phyloP scores from a whole-genome alignment of 2,329 filamentous ascomycete genomes.

The Aspergillus sp. region DNA sequence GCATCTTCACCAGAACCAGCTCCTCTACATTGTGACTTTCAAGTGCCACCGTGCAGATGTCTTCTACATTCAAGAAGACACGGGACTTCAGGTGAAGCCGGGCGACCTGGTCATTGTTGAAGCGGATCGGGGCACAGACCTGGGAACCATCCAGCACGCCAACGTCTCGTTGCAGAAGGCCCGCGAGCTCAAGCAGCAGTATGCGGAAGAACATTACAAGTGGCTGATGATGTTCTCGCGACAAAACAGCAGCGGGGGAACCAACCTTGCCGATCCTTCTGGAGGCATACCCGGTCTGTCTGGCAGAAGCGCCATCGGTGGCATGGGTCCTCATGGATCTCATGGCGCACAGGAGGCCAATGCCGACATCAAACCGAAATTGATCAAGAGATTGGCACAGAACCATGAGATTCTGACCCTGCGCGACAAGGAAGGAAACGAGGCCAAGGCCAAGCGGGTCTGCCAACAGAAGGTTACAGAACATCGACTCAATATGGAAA shows the following conservation, averaged over 20 bases:
- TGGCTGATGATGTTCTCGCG: conserved; percentile 99
- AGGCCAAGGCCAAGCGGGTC: conserved; percentile 93
- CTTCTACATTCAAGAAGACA: conserved; percentile 94
- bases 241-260: conserved; percentile 47
- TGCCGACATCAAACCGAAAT: conserved; percentile 81
- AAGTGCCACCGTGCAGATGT: conserved; percentile 93
- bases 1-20: conserved; percentile 35
- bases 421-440: conserved; percentile 92
- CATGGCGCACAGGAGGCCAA: conserved; percentile 65
- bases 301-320: conserved; percentile 63
- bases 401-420: conserved; percentile 81
- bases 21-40: conserved; percentile 77
- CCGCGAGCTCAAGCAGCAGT: conserved; percentile 81
- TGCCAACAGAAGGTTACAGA: conserved; percentile 96
- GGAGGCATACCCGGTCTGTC: conserved; percentile 58
- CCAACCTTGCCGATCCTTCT: conserved; percentile 32
- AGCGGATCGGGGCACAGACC: conserved; percentile 88
- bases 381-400: conserved; percentile 92
- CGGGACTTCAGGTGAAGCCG: conserved; percentile 77
- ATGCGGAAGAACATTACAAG: conserved; percentile 90
- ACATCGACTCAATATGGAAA: conserved; percentile 94
- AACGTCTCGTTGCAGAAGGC: conserved; percentile 83
- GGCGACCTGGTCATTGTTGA: conserved; percentile 96
- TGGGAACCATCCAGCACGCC: conserved; percentile 83
- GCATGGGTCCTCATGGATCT: conserved; percentile 66